A percentile compares a stretch with the other conserved stretches of the same genome.
phyloP scores from a whole-genome alignment of 164 flowering plant genomes.

The Tinospora cordifolia region DNA sequence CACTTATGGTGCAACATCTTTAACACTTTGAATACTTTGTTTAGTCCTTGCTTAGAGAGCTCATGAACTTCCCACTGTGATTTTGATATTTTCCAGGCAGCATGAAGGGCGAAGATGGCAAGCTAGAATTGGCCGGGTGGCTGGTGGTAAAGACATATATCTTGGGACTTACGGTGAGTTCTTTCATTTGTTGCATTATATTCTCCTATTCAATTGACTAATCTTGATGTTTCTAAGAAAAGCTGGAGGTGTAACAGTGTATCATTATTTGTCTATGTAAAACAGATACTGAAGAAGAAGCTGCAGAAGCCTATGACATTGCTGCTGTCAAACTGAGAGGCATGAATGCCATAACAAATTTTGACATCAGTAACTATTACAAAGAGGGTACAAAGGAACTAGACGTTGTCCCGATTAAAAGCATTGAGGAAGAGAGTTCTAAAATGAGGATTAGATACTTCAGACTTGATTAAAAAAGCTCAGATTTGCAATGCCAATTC shows the following conservation, averaged over 20 bases:
- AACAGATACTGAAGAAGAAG: constrained; percentile 23
- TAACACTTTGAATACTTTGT: too few relatives aligned
- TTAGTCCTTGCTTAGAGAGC: too few relatives aligned
- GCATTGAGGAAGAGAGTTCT: constrained; percentile 12
- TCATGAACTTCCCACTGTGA: neutral
- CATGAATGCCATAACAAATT: constrained; percentile 23
- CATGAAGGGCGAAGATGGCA: constrained; percentile 24
- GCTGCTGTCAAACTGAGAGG: constrained; percentile 23
- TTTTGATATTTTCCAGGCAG: constrained; percentile 10
- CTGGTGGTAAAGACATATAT: constrained; percentile 21
- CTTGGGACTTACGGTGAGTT: constrained; percentile 24
- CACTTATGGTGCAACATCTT: neutral
- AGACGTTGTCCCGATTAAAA: constrained; percentile 13
- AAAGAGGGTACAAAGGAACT: constrained; percentile 20
- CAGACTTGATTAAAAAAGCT: constrained; percentile 7
- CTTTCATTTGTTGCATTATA: neutral
- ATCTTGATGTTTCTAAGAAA: neutral
- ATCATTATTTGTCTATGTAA: neutral
- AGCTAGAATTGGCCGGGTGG: constrained; percentile 25
- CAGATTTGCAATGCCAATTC: neutral
- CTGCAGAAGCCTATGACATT: constrained; percentile 23
- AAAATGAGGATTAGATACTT: constrained; percentile 11
- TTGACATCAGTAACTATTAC: constrained; percentile 23
- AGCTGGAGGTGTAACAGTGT: neutral
- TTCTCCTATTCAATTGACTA: too few relatives aligned